phyloP scores from a whole-genome alignment of 495 filamentous ascomycete genomes.

The Tuber brumale region DNA sequence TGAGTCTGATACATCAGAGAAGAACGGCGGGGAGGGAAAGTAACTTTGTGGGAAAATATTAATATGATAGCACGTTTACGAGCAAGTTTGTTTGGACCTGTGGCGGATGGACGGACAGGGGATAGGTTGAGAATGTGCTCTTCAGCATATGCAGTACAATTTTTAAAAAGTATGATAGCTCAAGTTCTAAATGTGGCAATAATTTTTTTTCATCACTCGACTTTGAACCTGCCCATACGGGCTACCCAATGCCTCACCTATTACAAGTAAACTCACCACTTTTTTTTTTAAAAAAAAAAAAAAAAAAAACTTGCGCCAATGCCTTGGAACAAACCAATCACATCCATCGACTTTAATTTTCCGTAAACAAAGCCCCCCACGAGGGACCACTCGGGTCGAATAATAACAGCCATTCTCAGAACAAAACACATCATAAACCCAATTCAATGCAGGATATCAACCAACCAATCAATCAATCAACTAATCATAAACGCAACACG shows the following conservation, averaged over 20 bases:
- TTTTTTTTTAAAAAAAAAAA: too few relatives aligned
- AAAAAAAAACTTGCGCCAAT: background rate
- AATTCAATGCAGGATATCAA: constrained; percentile 2
- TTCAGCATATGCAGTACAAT: background rate
- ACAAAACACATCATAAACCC: background rate
- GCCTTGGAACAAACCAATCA: background rate
- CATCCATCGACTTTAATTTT: background rate
- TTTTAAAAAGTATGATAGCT: background rate
- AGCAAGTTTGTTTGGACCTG: background rate
- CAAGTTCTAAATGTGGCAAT: background rate
- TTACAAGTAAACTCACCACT: background rate
- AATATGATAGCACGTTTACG: background rate
- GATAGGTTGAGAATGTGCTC: background rate
- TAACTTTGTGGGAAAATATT: background rate
- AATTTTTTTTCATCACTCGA: background rate
- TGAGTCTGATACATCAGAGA: background rate
- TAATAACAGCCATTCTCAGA: background rate
- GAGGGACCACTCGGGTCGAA: background rate
- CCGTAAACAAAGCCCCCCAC: background rate
- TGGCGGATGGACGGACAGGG: background rate
- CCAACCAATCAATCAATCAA: background rate
- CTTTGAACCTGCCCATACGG: background rate
- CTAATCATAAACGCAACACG: background rate
- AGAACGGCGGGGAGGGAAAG: background rate
- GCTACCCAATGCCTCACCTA: background rate